Conservation (phyloP, 108 stramenopile species). For the Discostella pseudostelligera region DNA sequence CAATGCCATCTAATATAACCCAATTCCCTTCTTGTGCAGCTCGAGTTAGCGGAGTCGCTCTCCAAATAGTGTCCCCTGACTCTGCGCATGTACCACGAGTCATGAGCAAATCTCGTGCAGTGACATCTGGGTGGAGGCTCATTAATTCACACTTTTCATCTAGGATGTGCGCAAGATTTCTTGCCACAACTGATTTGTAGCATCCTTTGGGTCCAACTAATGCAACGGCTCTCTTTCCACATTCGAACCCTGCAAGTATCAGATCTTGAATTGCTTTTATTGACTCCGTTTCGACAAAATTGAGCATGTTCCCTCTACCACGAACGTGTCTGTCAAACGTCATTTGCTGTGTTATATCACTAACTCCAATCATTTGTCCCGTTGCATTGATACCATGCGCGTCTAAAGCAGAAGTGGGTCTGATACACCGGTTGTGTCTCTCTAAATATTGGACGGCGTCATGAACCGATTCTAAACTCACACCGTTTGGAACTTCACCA, state of each 20-base stretch:
- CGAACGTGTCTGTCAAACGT: not conserved
- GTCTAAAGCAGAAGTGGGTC: constrained; percentile 31
- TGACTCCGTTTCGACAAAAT: constrained; percentile 47
- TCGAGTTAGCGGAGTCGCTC: constrained; percentile 63
- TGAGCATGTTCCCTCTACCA: not conserved
- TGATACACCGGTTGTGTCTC: constrained; percentile 26
- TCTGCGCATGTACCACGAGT: constrained; percentile 60
- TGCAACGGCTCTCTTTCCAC: constrained; percentile 53
- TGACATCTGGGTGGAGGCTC: constrained; percentile 74
- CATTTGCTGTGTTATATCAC: constrained; percentile 26
- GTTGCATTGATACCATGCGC: constrained; percentile 36
- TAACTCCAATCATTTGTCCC: constrained; percentile 37
- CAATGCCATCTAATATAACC: constrained; percentile 79
- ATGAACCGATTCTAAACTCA: constrained; percentile 36
- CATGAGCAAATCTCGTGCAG: constrained; percentile 72
- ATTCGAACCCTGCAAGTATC: constrained; percentile 54
- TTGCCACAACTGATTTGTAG: constrained; percentile 67
- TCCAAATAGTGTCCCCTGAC: constrained; percentile 78
- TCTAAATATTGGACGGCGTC: constrained; percentile 41
- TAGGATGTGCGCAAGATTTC: constrained; percentile 41
- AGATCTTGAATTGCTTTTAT: constrained; percentile 40
- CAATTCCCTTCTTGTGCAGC: constrained; percentile 65
- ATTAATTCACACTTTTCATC: constrained; percentile 61
- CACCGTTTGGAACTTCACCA: constrained; percentile 19
- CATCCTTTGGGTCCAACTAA: constrained; percentile 71